Conservation (phyloP, 176 grass and related monocot species). For the Juncus effusus region DNA sequence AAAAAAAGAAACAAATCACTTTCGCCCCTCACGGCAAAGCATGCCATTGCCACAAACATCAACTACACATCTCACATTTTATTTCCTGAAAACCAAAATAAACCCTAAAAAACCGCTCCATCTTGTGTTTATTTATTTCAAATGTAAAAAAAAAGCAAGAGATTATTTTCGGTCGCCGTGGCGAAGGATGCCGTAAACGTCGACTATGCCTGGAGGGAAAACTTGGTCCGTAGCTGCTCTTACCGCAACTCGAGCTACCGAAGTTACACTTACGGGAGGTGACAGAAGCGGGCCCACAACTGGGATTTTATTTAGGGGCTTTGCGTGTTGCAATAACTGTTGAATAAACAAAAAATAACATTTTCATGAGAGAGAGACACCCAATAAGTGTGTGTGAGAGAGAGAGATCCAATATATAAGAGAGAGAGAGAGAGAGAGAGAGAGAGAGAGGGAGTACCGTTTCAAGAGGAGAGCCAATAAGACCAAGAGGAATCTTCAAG, state of each 20-base stretch:
- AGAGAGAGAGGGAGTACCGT: conserved; percentile 43
- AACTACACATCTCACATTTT: too few species aligned
- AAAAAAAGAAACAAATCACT: too few species aligned
- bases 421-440: not conserved
- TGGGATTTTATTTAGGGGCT: conserved; percentile 60
- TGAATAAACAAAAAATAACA: conserved; percentile 17
- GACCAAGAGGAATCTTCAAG: conserved; percentile 76
- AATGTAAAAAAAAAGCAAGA: too few species aligned
- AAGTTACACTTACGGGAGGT: conserved; percentile 65
- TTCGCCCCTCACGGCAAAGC: too few species aligned
- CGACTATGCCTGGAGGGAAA: conserved; percentile 82
- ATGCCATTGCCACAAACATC: too few species aligned
- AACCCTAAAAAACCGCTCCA: not conserved
- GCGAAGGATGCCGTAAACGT: conserved; percentile 71
- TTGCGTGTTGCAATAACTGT: conserved; percentile 65
- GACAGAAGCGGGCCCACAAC: conserved; percentile 65
- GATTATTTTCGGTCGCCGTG: conserved; percentile 57
- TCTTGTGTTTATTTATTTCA: too few species aligned
- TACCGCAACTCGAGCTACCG: conserved; percentile 65
- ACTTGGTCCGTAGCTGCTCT: conserved; percentile 74
- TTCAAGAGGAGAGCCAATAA: conserved; percentile 76
- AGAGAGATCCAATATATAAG: not conserved
- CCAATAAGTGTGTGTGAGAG: not conserved
- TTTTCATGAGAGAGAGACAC: not conserved
- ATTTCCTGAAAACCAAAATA: not conserved